Conservation (phyloP, 2,329 filamentous ascomycete genomes). For the Stemphylium lycopersici region DNA sequence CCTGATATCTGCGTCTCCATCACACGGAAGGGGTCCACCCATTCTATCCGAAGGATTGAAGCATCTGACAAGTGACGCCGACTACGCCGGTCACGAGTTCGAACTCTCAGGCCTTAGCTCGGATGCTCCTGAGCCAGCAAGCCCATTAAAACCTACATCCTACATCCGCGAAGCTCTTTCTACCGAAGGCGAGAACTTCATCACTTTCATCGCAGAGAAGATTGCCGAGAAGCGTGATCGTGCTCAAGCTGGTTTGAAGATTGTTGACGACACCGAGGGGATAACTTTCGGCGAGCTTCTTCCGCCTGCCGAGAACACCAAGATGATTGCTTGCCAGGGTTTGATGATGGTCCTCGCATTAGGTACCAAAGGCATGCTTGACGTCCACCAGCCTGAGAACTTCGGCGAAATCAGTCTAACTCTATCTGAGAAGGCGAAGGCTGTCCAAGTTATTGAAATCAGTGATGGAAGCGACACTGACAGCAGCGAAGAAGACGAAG, state of each 20-base stretch:
- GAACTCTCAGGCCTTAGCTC: slow-evolving; percentile 26
- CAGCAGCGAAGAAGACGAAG: neutral
- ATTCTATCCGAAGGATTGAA: slow-evolving; percentile 36
- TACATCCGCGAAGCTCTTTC: slow-evolving; percentile 62
- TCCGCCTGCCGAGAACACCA: slow-evolving; percentile 59
- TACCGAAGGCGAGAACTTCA: slow-evolving; percentile 66
- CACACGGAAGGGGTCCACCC: slow-evolving; percentile 58
- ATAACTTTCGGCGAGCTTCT: slow-evolving; percentile 75
- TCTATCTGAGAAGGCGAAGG: slow-evolving; percentile 31
- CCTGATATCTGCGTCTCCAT: slow-evolving; percentile 65
- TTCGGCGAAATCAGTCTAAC: slow-evolving; percentile 50
- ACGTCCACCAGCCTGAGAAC: slow-evolving; percentile 63
- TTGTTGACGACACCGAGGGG: slow-evolving; percentile 38
- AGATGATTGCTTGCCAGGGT: slow-evolving; percentile 66
- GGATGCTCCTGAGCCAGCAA: slow-evolving; percentile 16
- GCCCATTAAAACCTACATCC: slow-evolving; percentile 26
- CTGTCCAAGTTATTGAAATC: slow-evolving; percentile 20
- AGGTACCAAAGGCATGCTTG: slow-evolving; percentile 65
- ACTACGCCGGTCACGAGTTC: slow-evolving; percentile 32
- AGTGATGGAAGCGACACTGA: slow-evolving; percentile 12
- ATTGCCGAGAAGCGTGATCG: slow-evolving; percentile 47
- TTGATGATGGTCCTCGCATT: slow-evolving; percentile 50
- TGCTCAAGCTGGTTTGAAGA: slow-evolving; percentile 23
- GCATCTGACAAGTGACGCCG: slow-evolving; percentile 40
- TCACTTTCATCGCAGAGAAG: slow-evolving; percentile 61